These are phyloP conservation scores for Chimonanthus praecox DNA, from an alignment of 164 flowering plant genomes.

Conservation along the genomic window DNA sequence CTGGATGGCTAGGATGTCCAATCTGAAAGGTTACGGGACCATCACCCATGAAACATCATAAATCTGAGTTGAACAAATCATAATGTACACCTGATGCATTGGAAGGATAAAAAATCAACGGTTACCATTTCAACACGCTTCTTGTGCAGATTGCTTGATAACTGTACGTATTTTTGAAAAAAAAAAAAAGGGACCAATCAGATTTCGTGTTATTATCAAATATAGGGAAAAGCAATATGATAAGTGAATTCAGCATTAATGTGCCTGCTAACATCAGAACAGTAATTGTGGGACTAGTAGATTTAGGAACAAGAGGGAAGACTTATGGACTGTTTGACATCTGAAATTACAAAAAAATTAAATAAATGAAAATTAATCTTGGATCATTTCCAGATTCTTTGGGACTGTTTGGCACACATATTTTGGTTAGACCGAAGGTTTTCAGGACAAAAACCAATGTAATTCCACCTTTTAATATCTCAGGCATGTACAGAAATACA, in stretches of 20 bases:
- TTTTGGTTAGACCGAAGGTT: no score
- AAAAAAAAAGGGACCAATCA: neutral
- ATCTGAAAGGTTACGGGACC: neutral
- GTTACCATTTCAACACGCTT: conserved; percentile 69
- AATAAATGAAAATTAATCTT: no score
- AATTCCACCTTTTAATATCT: no score
- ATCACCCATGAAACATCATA: neutral
- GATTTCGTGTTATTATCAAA: neutral
- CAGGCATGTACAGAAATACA: no score
- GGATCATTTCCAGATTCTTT: no score
- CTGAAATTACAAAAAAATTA: no score
- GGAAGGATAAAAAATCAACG: neutral
- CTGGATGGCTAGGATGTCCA: neutral
- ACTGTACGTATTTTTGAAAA: conserved; percentile 37
- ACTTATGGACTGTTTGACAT: neutral
- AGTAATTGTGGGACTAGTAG: neutral
- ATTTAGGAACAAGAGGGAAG: neutral
- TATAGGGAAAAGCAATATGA: neutral
- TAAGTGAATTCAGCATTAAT: neutral
- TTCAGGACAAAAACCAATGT: no score
- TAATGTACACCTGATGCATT: neutral
- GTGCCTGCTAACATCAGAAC: neutral
- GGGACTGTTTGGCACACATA: no score
- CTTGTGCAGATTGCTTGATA: conserved; percentile 54
- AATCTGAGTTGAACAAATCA: neutral